A percentile compares a stretch with the other conserved stretches of the same genome.
Conservation (phyloP, 2,329 filamentous ascomycete species). For the Epichloe baconii region DNA sequence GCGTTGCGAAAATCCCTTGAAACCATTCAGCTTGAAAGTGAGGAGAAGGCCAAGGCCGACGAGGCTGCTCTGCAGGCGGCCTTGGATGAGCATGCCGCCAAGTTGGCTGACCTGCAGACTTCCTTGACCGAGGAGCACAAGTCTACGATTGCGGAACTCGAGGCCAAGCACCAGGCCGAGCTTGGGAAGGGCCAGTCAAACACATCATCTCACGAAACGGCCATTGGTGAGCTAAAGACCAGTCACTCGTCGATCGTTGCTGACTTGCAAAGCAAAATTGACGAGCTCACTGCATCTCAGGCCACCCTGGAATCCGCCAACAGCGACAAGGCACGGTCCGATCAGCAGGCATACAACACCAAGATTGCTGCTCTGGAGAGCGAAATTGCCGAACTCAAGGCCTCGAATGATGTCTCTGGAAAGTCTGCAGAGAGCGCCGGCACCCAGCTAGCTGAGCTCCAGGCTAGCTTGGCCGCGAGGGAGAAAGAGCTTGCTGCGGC, state of each 20-base stretch:
- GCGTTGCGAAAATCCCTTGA: conserved; percentile 39
- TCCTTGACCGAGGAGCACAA: conserved; percentile 38
- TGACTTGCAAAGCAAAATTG: conserved; percentile 42
- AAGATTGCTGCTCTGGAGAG: conserved; percentile 38
- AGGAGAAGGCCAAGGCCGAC: conserved; percentile 20
- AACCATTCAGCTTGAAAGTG: conserved; percentile 19
- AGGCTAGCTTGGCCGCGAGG: conserved; percentile 26
- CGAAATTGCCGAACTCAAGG: conserved; percentile 37
- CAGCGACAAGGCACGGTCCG: conserved; percentile 30
- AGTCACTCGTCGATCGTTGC: conserved; percentile 34
- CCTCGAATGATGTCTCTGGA: conserved; percentile 33
- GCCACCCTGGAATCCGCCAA: conserved; percentile 31
- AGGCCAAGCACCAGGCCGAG: conserved; percentile 39
- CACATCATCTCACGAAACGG: conserved; percentile 33
- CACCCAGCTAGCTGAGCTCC: conserved; percentile 24
- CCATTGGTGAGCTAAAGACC: conserved; percentile 35
- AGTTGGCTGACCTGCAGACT: conserved; percentile 37
- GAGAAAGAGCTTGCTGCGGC: conserved; percentile 34
- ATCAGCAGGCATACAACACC: conserved; percentile 29
- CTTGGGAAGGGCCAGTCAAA: conserved; percentile 33
- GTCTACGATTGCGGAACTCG: conserved; percentile 32
- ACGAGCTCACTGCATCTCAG: conserved; percentile 36
- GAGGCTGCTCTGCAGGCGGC: conserved; percentile 24
- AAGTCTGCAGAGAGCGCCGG: conserved; percentile 28
- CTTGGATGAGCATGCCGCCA: conserved; percentile 32